Conservation (phyloP, 306 rosid genomes). For the Dalbergia cochinchinensis region DNA sequence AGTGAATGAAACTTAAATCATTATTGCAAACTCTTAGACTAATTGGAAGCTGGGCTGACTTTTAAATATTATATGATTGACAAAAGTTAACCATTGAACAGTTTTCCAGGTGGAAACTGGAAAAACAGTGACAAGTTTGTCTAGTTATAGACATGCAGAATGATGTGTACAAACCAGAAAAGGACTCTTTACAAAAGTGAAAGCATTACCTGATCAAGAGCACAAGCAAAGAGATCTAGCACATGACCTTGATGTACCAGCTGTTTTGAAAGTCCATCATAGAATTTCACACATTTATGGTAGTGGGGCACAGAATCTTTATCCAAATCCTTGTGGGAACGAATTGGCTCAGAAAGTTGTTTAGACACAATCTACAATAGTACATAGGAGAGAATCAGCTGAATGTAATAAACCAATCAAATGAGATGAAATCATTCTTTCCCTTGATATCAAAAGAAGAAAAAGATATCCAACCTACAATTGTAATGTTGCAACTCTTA, state of each 20-base stretch:
- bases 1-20: conserved; percentile 34
- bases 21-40: conserved; percentile 16
- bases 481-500: conserved; percentile 3
- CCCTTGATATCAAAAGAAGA: conserved; percentile 2
- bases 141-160: conserved; percentile 37
- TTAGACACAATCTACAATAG: conserved; percentile 85
- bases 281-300: conserved; percentile 92
- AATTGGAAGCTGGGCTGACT: background rate
- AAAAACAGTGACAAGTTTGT: conserved; percentile 5
- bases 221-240: conserved; percentile 94
- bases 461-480: conserved; percentile 1
- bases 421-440: conserved; percentile 10
- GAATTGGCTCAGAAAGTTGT: conserved; percentile 90
- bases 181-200: conserved; percentile 22
- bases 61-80: background rate
- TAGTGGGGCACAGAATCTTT: conserved; percentile 91
- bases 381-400: conserved; percentile 45
- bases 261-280: conserved; percentile 92
- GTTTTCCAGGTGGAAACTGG: background rate
- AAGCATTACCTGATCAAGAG: conserved; percentile 91
- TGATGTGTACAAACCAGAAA: conserved; percentile 18
- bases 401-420: conserved; percentile 39
- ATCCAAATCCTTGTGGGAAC: conserved; percentile 99
- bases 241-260: conserved; percentile 98
- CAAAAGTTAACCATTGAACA: conserved; percentile 7